Conservation (phyloP, 495 filamentous ascomycete species). For the Tuber borchii region DNA sequence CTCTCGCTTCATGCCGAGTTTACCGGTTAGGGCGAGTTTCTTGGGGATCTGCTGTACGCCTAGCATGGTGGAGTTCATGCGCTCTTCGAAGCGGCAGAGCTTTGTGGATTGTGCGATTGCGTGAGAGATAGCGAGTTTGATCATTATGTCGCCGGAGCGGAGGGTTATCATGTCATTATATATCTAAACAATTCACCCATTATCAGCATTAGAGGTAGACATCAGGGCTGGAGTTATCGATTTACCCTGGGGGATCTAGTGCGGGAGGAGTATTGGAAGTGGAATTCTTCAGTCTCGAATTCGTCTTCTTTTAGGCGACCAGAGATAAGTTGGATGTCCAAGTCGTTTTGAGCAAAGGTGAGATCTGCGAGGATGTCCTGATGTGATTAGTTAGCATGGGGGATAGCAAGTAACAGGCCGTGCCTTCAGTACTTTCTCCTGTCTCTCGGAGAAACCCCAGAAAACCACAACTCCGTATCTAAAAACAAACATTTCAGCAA, state of each 20-base stretch:
- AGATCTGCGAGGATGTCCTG: slow-evolving; percentile 85
- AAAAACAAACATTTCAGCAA: slow-evolving; percentile 97
- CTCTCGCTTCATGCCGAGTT: slow-evolving; percentile 82
- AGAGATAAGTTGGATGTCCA: slow-evolving; percentile 41
- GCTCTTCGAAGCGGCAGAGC: slow-evolving; percentile 91
- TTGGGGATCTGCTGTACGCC: slow-evolving; percentile 89
- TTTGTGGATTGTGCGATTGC: slow-evolving; percentile 97
- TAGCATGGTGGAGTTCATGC: slow-evolving; percentile 88
- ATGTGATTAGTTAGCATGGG: slow-evolving; percentile 5
- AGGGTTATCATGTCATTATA: slow-evolving; percentile 99
- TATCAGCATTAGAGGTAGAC: not conserved
- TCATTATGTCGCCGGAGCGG: slow-evolving; percentile 93
- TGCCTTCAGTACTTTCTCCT: slow-evolving; percentile 60
- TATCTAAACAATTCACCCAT: slow-evolving; percentile 44
- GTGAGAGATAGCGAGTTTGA: slow-evolving; percentile 93
- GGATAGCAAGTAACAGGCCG: not conserved
- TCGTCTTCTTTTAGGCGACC: slow-evolving; percentile 56
- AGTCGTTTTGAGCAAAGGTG: slow-evolving; percentile 66
- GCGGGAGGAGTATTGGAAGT: slow-evolving; percentile 88
- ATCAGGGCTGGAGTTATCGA: not conserved
- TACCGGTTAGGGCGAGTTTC: slow-evolving; percentile 76
- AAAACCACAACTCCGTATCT: slow-evolving; percentile 97
- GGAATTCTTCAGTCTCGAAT: slow-evolving; percentile 97
- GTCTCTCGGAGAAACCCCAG: slow-evolving; percentile 93
- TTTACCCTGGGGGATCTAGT: slow-evolving; percentile 68